phyloP scores from a whole-genome alignment of 164 flowering plant genomes.

The Vitis rupestris region DNA sequence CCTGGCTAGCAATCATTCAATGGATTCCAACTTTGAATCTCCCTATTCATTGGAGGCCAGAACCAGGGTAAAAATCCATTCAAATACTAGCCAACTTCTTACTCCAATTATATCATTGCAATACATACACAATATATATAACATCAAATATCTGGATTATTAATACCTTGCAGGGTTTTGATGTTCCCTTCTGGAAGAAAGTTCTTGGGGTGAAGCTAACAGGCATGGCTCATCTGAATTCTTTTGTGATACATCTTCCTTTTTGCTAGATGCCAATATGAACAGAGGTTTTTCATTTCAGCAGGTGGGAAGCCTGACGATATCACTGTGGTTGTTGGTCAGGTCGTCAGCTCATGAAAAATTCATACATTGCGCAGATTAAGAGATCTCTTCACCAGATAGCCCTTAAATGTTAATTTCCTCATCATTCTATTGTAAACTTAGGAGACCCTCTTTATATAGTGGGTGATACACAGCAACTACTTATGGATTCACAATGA shows the following conservation, averaged over 20 bases:
- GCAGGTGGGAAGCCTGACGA: conserved; percentile 91
- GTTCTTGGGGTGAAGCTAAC: conserved; percentile 72
- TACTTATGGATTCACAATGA: too few relatives aligned
- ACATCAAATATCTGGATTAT: background rate
- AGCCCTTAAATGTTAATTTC: too few relatives aligned
- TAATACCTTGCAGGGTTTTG: conserved; percentile 54
- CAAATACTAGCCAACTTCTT: background rate
- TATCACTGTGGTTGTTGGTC: conserved; percentile 74
- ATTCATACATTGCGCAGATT: background rate
- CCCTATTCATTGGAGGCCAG: conserved; percentile 83
- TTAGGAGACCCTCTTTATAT: too few relatives aligned
- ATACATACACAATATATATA: background rate
- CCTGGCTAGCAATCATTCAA: conserved; percentile 71
- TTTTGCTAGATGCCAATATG: background rate
- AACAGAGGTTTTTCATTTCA: background rate
- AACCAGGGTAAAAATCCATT: conserved; percentile 41
- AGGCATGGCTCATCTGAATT: conserved; percentile 34
- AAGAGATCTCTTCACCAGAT: too few relatives aligned
- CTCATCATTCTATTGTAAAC: too few relatives aligned
- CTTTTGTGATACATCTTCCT: background rate
- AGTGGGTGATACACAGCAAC: too few relatives aligned
- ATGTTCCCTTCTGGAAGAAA: conserved; percentile 84
- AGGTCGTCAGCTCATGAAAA: conserved; percentile 46
- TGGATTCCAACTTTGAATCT: conserved; percentile 70
- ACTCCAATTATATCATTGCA: too few relatives aligned